Evolutionary conservation across 2,329 filamentous ascomycete genomes (phyloP).

Genomic region (Penicillium digitatum): DNA sequence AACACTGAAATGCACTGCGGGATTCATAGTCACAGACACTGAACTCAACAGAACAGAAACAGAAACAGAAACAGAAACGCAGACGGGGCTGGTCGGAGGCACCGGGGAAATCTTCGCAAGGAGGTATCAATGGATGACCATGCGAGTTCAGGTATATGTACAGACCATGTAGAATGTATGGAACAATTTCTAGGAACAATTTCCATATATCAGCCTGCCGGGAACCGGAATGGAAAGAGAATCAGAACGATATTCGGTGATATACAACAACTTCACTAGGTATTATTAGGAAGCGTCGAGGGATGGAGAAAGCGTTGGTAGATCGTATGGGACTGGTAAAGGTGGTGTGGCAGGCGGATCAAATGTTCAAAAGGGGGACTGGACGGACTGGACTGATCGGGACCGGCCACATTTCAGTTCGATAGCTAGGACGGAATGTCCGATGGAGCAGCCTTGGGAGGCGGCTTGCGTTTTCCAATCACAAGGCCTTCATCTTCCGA

Average conservation of each 20-base stretch:
- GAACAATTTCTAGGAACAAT: conserved; percentile 19
- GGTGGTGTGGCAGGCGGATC: background rate
- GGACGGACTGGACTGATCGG: background rate
- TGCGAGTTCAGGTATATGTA: conserved; percentile 31
- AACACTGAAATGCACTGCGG: background rate
- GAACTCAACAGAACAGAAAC: background rate
- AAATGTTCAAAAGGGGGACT: background rate
- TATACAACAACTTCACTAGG: conserved; percentile 19
- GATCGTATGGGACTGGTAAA: background rate
- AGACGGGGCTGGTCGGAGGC: background rate
- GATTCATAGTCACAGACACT: background rate
- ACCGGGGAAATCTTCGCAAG: background rate
- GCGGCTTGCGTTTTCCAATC: conserved; percentile 37
- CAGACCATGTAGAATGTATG: conserved; percentile 30
- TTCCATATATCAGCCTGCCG: conserved; percentile 13
- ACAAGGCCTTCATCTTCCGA: conserved; percentile 44
- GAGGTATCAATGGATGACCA: conserved; percentile 14
- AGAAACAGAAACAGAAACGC: conserved; percentile 6
- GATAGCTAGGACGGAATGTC: conserved; percentile 9
- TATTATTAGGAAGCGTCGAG: conserved; percentile 13
- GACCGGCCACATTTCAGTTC: conserved; percentile 5
- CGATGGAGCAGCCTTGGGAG: conserved; percentile 19
- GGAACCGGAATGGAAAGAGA: conserved; percentile 4
- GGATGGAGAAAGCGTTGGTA: background rate
- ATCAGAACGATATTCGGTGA: conserved; percentile 6